Base-by-base conservation (phyloP, 1,284 basidiomycete genomes). In the Moesziomyces aphidis region DNA sequence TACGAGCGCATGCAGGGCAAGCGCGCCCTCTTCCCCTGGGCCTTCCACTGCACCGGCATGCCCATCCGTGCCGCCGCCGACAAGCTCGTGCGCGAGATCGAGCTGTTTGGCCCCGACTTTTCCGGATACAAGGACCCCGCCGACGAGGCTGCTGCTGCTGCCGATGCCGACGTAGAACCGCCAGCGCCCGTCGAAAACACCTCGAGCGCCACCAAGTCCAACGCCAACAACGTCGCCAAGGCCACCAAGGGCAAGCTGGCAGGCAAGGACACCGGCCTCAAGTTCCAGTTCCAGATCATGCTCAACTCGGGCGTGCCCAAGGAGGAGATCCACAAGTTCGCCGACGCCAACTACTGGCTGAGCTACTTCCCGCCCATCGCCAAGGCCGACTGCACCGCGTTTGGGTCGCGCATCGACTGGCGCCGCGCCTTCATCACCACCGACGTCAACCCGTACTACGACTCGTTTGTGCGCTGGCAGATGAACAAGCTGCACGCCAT, bases 271-370 rank as follows among this genome's bases (percentile, higher is more conserved):
- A 97, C 95, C 9, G 96, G 96, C 3, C 88, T 94, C 77, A 92
- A 91, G 61, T 99, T 98, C 87, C 97, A 99, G 85, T 99, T 98
- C 89, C 96, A 99, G 88, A 99, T 99, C 85, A 92, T 99, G 91
- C 92, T 96, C 85, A 92, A 93, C 51, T 85, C 83, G n/a, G 86
- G 85, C 54, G 91, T 99, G 13, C 93, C 94, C 24, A 89, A 91
- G 53, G 86, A 88, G 22, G 95, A 99, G 83, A 95, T 98, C 87
- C 95, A 96, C 85, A 91, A 93, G 85, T 99, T 99, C 79, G 93
- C 95, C 22, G 94, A 99, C 83, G 92, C 97, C 44, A 87, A 90
- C 73, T 88, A 96, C 86, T 99, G 97, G 97, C 87, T 97, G 79
- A 89, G 89, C 44, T 94, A 94, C 87, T 99, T 98, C 89, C 97